phyloP scores from a whole-genome alignment of 176 grass and related monocot genomes.

The Paspalum notatum region DNA sequence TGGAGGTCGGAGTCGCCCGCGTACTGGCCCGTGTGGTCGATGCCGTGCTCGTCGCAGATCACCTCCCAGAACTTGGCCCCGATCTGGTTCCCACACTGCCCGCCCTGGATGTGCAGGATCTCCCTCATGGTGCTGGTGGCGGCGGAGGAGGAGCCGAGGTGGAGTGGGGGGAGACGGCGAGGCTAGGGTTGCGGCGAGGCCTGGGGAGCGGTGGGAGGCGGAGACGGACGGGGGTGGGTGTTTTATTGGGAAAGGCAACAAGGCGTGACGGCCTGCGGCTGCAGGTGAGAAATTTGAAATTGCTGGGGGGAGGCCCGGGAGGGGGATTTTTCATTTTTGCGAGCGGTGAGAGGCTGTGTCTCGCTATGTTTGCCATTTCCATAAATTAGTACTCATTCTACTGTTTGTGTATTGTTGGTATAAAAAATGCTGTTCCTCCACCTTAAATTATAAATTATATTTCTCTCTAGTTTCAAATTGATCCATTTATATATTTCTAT shows the following conservation, averaged over 20 bases:
- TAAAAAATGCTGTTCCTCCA: no score
- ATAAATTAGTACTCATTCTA: no score
- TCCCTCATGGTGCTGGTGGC: conserved; percentile 81
- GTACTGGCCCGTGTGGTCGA: conserved; percentile 73
- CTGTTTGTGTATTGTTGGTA: no score
- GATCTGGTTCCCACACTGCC: conserved; percentile 96
- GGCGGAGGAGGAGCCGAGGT: not conserved
- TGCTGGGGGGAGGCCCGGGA: no score
- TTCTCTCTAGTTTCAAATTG: no score
- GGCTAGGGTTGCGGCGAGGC: conserved; percentile 11
- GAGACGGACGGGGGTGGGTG: not conserved
- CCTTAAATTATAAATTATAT: no score
- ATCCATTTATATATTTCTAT: no score
- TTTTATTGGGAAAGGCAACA: not conserved
- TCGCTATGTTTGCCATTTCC: no score
- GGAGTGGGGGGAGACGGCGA: not conserved
- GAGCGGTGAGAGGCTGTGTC: no score
- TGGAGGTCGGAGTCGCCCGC: conserved; percentile 74
- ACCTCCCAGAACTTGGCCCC: conserved; percentile 98
- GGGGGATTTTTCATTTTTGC: no score
- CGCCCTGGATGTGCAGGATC: conserved; percentile 94
- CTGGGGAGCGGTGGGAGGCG: not conserved
- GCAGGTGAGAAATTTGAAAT: conserved; percentile 25
- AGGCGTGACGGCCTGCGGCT: not conserved
- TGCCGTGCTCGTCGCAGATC: conserved; percentile 94